These are phyloP conservation scores for Alnus glutinosa DNA, from an alignment of 306 rosid species.

Conservation along the genomic window DNA sequence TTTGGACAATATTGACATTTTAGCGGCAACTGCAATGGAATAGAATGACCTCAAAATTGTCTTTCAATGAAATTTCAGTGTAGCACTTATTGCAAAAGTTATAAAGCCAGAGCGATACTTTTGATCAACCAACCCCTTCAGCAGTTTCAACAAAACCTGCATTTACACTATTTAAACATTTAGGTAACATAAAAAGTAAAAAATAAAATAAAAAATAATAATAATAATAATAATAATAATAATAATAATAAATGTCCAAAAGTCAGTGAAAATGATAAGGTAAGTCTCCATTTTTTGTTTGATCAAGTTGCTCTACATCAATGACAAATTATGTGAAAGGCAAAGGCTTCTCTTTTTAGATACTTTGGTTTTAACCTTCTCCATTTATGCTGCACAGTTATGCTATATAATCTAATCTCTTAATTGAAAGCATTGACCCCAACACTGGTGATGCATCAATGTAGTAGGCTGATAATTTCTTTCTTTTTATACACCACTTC, in stretches of 20 bases:
- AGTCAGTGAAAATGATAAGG: neutral
- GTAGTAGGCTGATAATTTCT: neutral
- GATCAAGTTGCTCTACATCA: neutral
- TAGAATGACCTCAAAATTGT: neutral
- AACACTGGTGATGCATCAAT: neutral
- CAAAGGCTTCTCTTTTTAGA: neutral
- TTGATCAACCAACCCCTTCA: conserved; percentile 32
- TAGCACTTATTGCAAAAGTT: conserved; percentile 6
- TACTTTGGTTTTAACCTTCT: neutral
- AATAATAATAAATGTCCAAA: neutral
- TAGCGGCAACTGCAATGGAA: conserved; percentile 20
- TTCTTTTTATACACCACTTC: neutral
- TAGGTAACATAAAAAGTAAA: neutral
- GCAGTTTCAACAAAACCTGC: conserved; percentile 35
- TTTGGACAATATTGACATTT: conserved; percentile 61
- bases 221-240: too few species aligned
- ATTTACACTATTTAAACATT: conserved; percentile 20
- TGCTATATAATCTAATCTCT: neutral
- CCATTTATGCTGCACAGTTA: neutral
- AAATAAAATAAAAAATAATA: too few species aligned
- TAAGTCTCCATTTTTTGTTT: neutral
- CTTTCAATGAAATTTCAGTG: conserved; percentile 19
- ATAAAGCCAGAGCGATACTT: conserved; percentile 11
- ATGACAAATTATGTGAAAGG: neutral
- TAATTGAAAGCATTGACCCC: neutral